Percentiles rank a stretch among this genome's conserved stretches.
Evolutionary conservation across 768 basidiomycete species (phyloP).

Genomic region (Tephrocybe sp.): DNA sequence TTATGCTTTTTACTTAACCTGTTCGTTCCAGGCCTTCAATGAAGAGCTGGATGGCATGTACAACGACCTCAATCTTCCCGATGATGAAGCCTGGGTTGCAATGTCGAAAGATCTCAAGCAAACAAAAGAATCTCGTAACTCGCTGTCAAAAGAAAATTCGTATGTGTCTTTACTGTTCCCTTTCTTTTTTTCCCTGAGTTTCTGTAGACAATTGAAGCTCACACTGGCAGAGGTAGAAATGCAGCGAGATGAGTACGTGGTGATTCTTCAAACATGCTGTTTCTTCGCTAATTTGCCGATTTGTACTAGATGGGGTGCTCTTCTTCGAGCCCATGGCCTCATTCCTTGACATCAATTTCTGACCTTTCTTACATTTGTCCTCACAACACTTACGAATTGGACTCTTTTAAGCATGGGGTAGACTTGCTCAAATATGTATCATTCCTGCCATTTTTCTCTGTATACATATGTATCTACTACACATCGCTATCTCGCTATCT

Average conservation of each 20-base stretch:
- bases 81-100: slow-evolving; percentile 79
- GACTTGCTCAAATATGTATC: slow-evolving; percentile 14
- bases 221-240: slow-evolving; percentile 67
- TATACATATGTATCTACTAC: slow-evolving; percentile 17
- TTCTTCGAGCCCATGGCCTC: slow-evolving; percentile 51
- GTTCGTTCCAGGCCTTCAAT: slow-evolving; percentile 73
- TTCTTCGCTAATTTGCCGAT: slow-evolving; percentile 13
- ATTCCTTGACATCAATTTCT: slow-evolving; percentile 25
- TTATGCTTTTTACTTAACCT: slow-evolving; percentile 2
- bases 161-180: slow-evolving; percentile 33
- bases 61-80: slow-evolving; percentile 78
- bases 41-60: slow-evolving; percentile 92
- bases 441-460: slow-evolving; percentile 9
- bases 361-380: background rate
- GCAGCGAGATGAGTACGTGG: slow-evolving; percentile 76
- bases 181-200: background rate
- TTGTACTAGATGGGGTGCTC: slow-evolving; percentile 56
- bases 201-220: slow-evolving; percentile 61
- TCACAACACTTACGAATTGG: slow-evolving; percentile 5
- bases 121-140: slow-evolving; percentile 76
- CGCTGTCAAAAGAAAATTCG: slow-evolving; percentile 78
- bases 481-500: too few species aligned
- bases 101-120: slow-evolving; percentile 69
- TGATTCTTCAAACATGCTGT: slow-evolving; percentile 2
- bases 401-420: slow-evolving; percentile 5